Evolutionary conservation across 2,329 filamentous ascomycete species (phyloP).

Genomic region (Xylaria sp.): DNA sequence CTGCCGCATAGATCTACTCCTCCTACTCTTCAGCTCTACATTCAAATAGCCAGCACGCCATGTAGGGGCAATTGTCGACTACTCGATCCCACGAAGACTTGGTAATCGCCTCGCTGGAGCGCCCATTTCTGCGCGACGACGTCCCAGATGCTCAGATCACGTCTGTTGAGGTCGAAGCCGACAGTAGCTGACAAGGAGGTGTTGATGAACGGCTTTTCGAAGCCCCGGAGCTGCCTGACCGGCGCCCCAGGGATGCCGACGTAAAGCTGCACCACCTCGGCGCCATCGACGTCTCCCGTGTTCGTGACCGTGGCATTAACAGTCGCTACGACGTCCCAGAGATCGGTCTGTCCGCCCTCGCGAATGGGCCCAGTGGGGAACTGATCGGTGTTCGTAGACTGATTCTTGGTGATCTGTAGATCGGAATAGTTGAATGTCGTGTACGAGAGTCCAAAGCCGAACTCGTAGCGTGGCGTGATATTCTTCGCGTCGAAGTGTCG

Average conservation of each 20-base stretch:
- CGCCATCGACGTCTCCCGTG: slow-evolving; percentile 55
- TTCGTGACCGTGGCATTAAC: slow-evolving; percentile 57
- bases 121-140: slow-evolving; percentile 69
- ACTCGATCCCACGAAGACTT: slow-evolving; percentile 59
- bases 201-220: slow-evolving; percentile 68
- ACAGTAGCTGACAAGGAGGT: slow-evolving; percentile 58
- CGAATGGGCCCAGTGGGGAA: slow-evolving; percentile 55
- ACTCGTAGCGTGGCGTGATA: slow-evolving; percentile 64
- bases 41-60: slow-evolving; percentile 53
- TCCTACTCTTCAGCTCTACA: background rate
- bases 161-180: slow-evolving; percentile 65
- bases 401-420: slow-evolving; percentile 52
- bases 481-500: slow-evolving; percentile 62
- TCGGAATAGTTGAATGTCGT: slow-evolving; percentile 63
- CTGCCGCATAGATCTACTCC: background rate
- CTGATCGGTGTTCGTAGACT: slow-evolving; percentile 46
- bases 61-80: slow-evolving; percentile 58
- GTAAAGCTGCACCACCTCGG: slow-evolving; percentile 63
- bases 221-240: slow-evolving; percentile 71
- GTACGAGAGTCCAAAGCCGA: slow-evolving; percentile 68
- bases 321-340: slow-evolving; percentile 59
- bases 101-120: slow-evolving; percentile 58
- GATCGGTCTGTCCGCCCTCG: slow-evolving; percentile 58
- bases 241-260: slow-evolving; percentile 61
- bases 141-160: slow-evolving; percentile 76